Base-by-base conservation (phyloP, 345 rosid genomes). In the Pugionium dolabratum region DNA sequence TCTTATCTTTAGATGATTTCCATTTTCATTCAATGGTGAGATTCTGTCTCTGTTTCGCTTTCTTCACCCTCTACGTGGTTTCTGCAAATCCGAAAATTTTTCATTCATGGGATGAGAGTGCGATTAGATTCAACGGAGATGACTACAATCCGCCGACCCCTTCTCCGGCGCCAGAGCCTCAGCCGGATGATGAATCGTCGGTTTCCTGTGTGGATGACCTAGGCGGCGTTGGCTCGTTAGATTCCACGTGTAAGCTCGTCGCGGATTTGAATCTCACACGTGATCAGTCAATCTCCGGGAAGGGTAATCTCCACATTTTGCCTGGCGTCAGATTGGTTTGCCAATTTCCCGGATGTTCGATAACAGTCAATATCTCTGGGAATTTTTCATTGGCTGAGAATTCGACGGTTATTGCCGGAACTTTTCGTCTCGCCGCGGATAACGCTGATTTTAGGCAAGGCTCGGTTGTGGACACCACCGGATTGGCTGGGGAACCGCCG, bases 161-260 rank as follows among this genome's bases (percentile, higher is more conserved):
- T 54, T 69, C 98, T 7, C 96, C 96, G 0, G 84, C 95, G 0
- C 96, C 93, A 11, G 89, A 76, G 7, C 96, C 93, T 52, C 35
- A 10, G 1, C 70, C 96, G 64, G 75, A 47, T 9, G 75, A 70
- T n/a, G 64, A 66, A 9, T 91, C 96, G 18, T 79, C 96, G 5
- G 85, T 85, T 4, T 90, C 97, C 0, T 94, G 99, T 71, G 67
- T 75, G 0, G 99, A 86, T 7, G 97, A 90, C 78, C 89, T 94
- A 6, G 86, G 87, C 3, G 99, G 99, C 47, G 70, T 86, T 52
- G 99, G 99, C 43, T 75, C 92, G 1, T 70, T 94, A 32, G 97
- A 94, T 65, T 77, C 96, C 64, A 82, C 87, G 9, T 94, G 99
- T 70, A 79, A 86, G 81, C 90, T 94, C 69, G 82, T 85, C 67